These are phyloP conservation scores for Chytriomyces hyalinus DNA, from an alignment of 192 early-diverging fungal genomes.

Conservation along the genomic window DNA sequence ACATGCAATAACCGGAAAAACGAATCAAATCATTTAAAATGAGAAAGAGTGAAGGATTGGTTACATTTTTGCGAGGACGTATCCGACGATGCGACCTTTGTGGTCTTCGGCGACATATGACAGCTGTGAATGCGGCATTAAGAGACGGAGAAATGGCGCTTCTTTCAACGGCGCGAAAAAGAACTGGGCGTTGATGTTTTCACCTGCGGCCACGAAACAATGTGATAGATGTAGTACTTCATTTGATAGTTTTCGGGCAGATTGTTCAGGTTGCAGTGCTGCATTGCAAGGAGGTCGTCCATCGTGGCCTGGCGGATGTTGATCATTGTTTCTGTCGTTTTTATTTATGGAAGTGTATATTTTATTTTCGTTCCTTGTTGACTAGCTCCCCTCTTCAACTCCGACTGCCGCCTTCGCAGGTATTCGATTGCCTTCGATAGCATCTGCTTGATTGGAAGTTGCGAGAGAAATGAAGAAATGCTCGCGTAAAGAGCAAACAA, in stretches of 20 bases:
- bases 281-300: conserved; percentile 90
- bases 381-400: no score
- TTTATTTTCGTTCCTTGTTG: no score
- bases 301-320: conserved; percentile 78
- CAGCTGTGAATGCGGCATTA: conserved; percentile 61
- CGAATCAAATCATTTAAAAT: background rate
- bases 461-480: no score
- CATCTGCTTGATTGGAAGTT: no score
- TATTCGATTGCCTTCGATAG: no score
- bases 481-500: no score
- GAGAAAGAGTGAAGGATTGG: conserved; percentile 26
- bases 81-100: conserved; percentile 92
- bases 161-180: conserved; percentile 27
- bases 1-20: background rate
- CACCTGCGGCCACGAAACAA: conserved; percentile 63
- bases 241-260: conserved; percentile 99
- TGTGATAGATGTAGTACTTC: conserved; percentile 89
- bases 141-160: conserved; percentile 7
- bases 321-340: conserved; percentile 48
- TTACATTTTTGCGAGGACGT: conserved; percentile 97
- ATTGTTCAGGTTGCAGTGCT: conserved; percentile 96
- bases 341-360: no score
- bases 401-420: no score
- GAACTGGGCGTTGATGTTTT: conserved; percentile 81
- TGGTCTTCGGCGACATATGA: conserved; percentile 94